phyloP scores from a whole-genome alignment of 106 monocot genomes.

The Amphibolis antarctica region DNA sequence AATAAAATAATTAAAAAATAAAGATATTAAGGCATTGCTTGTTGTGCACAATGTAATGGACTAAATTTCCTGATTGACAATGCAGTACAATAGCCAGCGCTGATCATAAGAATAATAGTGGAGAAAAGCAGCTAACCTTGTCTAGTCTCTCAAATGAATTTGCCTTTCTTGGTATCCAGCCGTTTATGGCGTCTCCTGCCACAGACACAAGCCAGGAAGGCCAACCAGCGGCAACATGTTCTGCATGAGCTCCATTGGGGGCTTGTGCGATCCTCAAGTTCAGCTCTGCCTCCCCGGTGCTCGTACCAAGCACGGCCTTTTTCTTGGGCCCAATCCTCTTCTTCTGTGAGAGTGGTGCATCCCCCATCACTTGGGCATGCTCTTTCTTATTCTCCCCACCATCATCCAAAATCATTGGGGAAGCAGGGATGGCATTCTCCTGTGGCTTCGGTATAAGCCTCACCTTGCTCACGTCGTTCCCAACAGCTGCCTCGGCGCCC shows the following conservation, averaged over 20 bases:
- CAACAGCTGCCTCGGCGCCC: neutral
- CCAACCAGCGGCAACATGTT: constrained; percentile 16
- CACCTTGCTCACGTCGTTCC: neutral
- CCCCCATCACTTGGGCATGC: neutral
- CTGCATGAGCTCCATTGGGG: constrained; percentile 9
- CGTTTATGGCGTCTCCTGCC: constrained; percentile 19
- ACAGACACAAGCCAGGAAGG: constrained; percentile 14
- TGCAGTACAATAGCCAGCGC: too few species aligned
- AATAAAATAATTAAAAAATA: too few species aligned
- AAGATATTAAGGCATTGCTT: too few species aligned
- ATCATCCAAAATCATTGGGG: neutral
- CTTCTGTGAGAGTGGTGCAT: neutral
- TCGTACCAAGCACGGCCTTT: constrained; percentile 5
- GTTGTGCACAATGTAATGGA: too few species aligned
- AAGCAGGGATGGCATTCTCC: constrained; percentile 3
- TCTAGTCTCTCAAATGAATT: constrained; percentile 17
- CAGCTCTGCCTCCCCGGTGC: neutral
- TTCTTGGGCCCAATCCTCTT: constrained; percentile 7
- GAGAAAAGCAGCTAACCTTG: constrained; percentile 6
- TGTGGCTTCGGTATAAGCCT: constrained; percentile 1
- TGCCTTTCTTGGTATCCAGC: constrained; percentile 18
- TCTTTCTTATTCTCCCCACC: neutral
- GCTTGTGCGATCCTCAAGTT: neutral
- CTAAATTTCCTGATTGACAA: too few species aligned
- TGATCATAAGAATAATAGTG: too few species aligned